phyloP scores from a whole-genome alignment of 805 yeast species.

The Candida ovalis region DNA sequence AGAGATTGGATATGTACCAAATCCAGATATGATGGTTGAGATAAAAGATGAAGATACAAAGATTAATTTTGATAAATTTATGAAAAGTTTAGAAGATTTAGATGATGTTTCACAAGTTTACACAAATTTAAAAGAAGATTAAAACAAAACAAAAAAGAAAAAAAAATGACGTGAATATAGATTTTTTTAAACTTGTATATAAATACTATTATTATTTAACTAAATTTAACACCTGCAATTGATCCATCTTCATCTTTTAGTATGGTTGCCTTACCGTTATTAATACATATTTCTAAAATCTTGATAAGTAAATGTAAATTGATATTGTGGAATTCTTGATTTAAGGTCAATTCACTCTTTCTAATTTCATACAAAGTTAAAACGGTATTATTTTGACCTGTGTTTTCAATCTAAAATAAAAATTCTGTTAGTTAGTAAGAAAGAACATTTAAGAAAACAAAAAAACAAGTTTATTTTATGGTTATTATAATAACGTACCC shows the following conservation, averaged over 20 bases:
- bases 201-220: conserved; percentile 36
- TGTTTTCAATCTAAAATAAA: conserved; percentile 44
- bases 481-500: conserved; percentile 34
- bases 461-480: no score
- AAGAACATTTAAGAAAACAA: neutral
- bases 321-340: conserved; percentile 60
- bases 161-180: no score
- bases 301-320: conserved; percentile 51
- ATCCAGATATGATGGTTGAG: conserved; percentile 53
- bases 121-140: conserved; percentile 51
- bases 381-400: conserved; percentile 76
- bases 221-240: conserved; percentile 70
- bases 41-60: conserved; percentile 50
- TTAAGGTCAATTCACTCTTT: conserved; percentile 53
- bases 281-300: conserved; percentile 55
- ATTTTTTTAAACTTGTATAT: no score
- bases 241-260: conserved; percentile 51
- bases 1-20: conserved; percentile 65
- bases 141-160: neutral
- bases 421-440: neutral
- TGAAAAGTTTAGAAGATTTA: conserved; percentile 63
- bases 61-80: conserved; percentile 52
- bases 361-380: conserved; percentile 79
- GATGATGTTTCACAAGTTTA: conserved; percentile 82
- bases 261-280: conserved; percentile 68